These are phyloP conservation scores for Blastocystis sp. DNA, from an alignment of 352 stramenopile species.

Conservation along the genomic window DNA sequence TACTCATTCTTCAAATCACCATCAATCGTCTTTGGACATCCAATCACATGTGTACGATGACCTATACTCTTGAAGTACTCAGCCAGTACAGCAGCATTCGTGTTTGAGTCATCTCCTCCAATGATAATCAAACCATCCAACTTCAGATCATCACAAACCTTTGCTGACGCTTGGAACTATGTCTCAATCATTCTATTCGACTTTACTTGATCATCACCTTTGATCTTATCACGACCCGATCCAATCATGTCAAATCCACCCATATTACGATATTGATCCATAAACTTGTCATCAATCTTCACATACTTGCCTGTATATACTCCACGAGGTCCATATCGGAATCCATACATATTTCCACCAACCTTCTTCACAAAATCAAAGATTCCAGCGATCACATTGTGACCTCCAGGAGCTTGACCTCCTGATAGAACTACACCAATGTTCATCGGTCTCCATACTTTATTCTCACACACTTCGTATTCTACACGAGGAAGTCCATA, in stretches of 20 bases:
- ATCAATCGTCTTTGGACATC: conserved; percentile 70
- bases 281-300: conserved; percentile 65
- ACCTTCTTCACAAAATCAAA: conserved; percentile 68
- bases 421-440: conserved; percentile 70
- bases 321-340: conserved; percentile 66
- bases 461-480: neutral
- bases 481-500: conserved; percentile 66
- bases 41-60: conserved; percentile 66
- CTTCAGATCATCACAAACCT: conserved; percentile 64
- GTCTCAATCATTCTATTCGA: neutral
- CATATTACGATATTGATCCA: conserved; percentile 68
- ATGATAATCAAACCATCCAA: conserved; percentile 70
- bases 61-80: conserved; percentile 69
- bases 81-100: conserved; percentile 68
- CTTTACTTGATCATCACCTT: conserved; percentile 66
- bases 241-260: conserved; percentile 69
- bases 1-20: conserved; percentile 70
- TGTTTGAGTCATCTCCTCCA: conserved; percentile 70
- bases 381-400: conserved; percentile 70
- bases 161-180: conserved; percentile 35
- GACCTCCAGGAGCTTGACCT: conserved; percentile 68
- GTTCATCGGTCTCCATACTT: conserved; percentile 63
- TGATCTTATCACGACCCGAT: conserved; percentile 68
- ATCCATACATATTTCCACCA: conserved; percentile 64
- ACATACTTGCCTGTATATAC: conserved; percentile 67